Conservation (phyloP, 2,329 filamentous ascomycete genomes). For the Seiridium cupressi region DNA sequence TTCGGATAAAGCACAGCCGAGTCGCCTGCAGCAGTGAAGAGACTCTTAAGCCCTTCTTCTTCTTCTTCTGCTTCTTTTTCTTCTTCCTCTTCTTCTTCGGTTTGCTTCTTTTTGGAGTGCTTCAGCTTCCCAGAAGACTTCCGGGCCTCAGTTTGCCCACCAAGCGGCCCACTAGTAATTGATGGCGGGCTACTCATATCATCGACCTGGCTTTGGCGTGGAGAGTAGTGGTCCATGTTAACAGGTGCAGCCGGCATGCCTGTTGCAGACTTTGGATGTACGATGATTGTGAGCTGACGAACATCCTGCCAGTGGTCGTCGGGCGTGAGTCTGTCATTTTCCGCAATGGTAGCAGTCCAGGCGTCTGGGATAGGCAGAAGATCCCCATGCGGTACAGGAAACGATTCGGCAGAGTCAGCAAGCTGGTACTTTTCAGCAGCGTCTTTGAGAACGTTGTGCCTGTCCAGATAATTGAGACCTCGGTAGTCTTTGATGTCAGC, state of each 20-base stretch:
- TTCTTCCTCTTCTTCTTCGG: no score
- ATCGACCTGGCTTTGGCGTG: no score
- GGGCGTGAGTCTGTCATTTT: constrained; percentile 76
- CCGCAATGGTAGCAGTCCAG: constrained; percentile 54
- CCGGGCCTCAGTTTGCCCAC: no score
- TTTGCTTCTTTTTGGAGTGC: not conserved
- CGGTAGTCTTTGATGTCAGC: constrained; percentile 9
- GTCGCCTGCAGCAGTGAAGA: constrained; percentile 65
- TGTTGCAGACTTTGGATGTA: constrained; percentile 29
- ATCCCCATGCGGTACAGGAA: constrained; percentile 23
- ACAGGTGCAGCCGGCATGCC: not conserved
- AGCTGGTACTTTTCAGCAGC: constrained; percentile 31
- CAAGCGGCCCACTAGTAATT: no score
- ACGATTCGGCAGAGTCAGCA: constrained; percentile 10
- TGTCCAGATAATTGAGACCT: constrained; percentile 29
- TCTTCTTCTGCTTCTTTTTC: no score
- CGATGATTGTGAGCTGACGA: constrained; percentile 67
- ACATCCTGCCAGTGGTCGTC: constrained; percentile 89
- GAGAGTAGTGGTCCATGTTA: no score
- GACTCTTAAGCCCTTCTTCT: not conserved
- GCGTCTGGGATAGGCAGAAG: constrained; percentile 57
- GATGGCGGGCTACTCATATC: no score
- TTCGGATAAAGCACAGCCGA: constrained; percentile 81
- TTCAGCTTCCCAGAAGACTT: not conserved
- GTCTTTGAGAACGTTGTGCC: constrained; percentile 34